A percentile compares a stretch with the other conserved stretches of the same genome.
phyloP scores from a whole-genome alignment of 2,329 filamentous ascomycete genomes.

The Venturia aucupariae region DNA sequence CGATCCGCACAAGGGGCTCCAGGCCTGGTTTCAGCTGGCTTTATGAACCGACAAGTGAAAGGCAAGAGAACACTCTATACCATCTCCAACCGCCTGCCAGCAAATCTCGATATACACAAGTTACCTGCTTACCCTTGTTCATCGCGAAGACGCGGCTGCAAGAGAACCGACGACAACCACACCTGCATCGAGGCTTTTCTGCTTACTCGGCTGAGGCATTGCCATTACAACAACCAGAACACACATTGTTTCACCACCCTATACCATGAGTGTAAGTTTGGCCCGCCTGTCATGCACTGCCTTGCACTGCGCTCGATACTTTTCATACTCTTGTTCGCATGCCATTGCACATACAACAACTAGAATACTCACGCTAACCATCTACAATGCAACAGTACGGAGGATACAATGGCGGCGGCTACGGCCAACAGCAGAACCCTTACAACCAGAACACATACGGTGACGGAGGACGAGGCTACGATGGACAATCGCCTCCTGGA shows the following conservation, averaged over 20 bases:
- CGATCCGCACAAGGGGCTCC: background rate
- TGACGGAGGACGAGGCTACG: constrained; percentile 34
- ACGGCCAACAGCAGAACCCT: constrained; percentile 33
- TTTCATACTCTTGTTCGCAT: background rate
- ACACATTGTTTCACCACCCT: constrained; percentile 2
- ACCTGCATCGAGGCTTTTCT: background rate
- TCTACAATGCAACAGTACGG: constrained; percentile 12
- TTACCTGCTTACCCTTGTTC: background rate
- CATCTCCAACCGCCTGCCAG: constrained; percentile 1
- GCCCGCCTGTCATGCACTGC: background rate
- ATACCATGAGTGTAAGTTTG: constrained; percentile 13
- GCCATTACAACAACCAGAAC: background rate
- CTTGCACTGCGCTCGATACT: background rate
- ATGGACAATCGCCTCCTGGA: constrained; percentile 47
- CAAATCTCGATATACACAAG: background rate
- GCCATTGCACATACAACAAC: background rate
- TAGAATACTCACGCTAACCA: background rate
- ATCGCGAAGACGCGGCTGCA: background rate
- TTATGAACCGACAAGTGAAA: background rate
- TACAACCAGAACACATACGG: constrained; percentile 29
- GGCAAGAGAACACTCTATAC: background rate
- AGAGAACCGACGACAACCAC: background rate
- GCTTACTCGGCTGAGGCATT: background rate
- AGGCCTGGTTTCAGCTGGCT: background rate
- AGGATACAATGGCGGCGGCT: constrained; percentile 23